Conservation (phyloP, 2,329 filamentous ascomycete species). For the Epichloe bromicola region DNA sequence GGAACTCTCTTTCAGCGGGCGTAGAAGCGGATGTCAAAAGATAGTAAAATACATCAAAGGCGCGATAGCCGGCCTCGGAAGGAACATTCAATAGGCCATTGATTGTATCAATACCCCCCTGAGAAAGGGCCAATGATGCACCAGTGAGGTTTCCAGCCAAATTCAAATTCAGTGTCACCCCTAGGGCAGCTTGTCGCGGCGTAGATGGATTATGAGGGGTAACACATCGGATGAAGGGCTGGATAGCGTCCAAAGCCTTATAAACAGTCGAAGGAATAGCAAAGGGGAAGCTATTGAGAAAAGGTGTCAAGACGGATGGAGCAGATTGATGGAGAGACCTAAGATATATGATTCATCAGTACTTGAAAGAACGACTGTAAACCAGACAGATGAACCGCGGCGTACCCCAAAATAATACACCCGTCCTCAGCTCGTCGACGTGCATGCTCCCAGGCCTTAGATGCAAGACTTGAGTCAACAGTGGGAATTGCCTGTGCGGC, state of each 20-base stretch:
- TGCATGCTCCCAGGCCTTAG: constrained; percentile 91
- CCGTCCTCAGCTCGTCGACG: constrained; percentile 88
- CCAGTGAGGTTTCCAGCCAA: constrained; percentile 67
- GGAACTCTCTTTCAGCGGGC: constrained; percentile 74
- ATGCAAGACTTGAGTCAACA: constrained; percentile 65
- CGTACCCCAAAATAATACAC: constrained; percentile 78
- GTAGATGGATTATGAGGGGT: constrained; percentile 83
- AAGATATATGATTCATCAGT: constrained; percentile 7
- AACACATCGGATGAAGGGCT: constrained; percentile 76
- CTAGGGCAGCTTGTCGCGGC: constrained; percentile 66
- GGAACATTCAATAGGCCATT: constrained; percentile 73
- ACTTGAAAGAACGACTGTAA: background rate
- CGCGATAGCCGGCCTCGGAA: constrained; percentile 66
- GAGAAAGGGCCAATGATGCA: constrained; percentile 65
- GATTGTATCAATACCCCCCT: constrained; percentile 74
- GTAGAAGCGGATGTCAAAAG: constrained; percentile 85
- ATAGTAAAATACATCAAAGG: constrained; percentile 97
- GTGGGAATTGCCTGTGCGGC: constrained; percentile 59
- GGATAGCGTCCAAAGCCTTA: constrained; percentile 66
- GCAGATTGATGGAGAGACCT: constrained; percentile 83
- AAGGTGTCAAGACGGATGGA: constrained; percentile 71
- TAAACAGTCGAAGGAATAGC: constrained; percentile 62
- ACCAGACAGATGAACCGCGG: constrained; percentile 4
- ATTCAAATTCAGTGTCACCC: constrained; percentile 69
- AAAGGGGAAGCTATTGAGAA: constrained; percentile 64